These are phyloP conservation scores for Saccharomycopsis sp. DNA, from an alignment of 805 yeast species.

Conservation along the genomic window DNA sequence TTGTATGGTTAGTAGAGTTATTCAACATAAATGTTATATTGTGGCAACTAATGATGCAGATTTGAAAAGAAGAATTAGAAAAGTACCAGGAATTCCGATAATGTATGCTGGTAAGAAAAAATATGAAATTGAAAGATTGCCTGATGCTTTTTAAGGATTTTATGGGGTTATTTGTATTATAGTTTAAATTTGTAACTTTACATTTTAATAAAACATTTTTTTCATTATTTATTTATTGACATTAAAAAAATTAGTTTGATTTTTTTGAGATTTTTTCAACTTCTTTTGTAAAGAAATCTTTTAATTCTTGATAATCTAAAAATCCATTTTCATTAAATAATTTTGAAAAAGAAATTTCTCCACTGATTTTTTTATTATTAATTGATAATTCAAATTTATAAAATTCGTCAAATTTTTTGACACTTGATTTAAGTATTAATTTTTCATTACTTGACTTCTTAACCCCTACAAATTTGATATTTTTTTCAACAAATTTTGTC, in stretches of 20 bases:
- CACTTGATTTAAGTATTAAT: constrained; percentile 29
- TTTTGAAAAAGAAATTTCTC: constrained; percentile 28
- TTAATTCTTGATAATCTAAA: constrained; percentile 29
- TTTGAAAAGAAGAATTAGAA: constrained; percentile 83
- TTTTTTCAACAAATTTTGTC: constrained; percentile 28
- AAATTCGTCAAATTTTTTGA: constrained; percentile 33
- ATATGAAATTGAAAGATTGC: constrained; percentile 88
- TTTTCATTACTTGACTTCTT: constrained; percentile 17
- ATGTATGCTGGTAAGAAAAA: constrained; percentile 94
- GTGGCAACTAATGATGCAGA: constrained; percentile 99
- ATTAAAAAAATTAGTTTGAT: background rate
- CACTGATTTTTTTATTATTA: constrained; percentile 7
- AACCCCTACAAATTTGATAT: constrained; percentile 38
- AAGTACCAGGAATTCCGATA: constrained; percentile 94
- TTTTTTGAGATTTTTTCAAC: constrained; percentile 9
- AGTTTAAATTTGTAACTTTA: no score
- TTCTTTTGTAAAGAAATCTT: constrained; percentile 21
- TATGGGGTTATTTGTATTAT: no score
- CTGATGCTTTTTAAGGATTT: constrained; percentile 85
- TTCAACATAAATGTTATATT: constrained; percentile 93
- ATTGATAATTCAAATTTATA: constrained; percentile 29
- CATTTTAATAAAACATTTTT: no score
- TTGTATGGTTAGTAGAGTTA: constrained; percentile 83
- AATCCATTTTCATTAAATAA: constrained; percentile 39
- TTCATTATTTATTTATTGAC: no score